Percentiles rank a stretch among this genome's conserved stretches.
These are phyloP conservation scores for Camellia granthamiana DNA, from an alignment of 148 eudicot genomes.

Conservation along the genomic window DNA sequence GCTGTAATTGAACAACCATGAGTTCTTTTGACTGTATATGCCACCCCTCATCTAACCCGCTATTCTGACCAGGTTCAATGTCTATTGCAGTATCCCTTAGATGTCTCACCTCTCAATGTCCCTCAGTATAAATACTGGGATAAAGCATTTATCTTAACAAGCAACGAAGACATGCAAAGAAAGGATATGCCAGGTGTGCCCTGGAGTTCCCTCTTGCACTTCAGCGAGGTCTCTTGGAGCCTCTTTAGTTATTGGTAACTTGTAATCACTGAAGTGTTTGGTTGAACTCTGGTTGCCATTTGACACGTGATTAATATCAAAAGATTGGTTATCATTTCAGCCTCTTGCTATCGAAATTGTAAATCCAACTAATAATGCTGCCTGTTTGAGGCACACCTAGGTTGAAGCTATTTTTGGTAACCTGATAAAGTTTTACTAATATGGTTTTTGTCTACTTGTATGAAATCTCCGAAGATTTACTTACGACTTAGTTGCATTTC, in stretches of 20 bases:
- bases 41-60: not conserved
- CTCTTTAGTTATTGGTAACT: not conserved
- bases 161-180: not conserved
- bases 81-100: not conserved
- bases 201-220: constrained; percentile 18
- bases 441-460: not conserved
- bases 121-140: not conserved
- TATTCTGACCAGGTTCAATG: constrained; percentile 9
- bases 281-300: constrained; percentile 4
- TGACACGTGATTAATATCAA: not conserved
- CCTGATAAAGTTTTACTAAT: not conserved
- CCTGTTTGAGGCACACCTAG: not conserved
- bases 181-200: not conserved
- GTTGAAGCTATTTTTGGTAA: not conserved
- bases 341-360: not conserved
- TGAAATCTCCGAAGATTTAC: not conserved
- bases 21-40: not conserved
- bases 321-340: not conserved
- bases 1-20: constrained; percentile 8
- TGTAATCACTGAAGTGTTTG: constrained; percentile 9
- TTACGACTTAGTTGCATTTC: not conserved
- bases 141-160: not conserved
- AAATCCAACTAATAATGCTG: not conserved
- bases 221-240: not conserved
- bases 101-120: not conserved